Percentiles rank a stretch among this genome's conserved stretches.
Conservation (phyloP, 2,329 filamentous ascomycete species). For the Botrytis fragariae region DNA sequence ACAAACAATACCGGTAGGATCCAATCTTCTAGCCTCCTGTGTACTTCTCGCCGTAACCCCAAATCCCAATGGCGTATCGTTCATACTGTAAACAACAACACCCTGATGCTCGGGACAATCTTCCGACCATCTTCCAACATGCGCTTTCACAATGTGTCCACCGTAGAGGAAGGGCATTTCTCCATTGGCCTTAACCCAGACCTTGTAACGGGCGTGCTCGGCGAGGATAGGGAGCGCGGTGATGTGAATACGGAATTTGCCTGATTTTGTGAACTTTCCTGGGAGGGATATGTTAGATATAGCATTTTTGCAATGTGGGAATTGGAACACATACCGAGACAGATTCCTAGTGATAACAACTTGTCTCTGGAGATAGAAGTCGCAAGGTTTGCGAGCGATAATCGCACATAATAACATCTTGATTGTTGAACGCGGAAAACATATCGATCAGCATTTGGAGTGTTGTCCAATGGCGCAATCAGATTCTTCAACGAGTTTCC, state of each 20-base stretch:
- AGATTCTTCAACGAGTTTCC: constrained; percentile 82
- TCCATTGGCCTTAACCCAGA: constrained; percentile 95
- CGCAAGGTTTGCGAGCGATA: constrained; percentile 87
- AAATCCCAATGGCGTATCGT: constrained; percentile 91
- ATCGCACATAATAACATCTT: constrained; percentile 87
- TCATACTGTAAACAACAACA: constrained; percentile 86
- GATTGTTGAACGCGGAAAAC: constrained; percentile 82
- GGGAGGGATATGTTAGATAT: constrained; percentile 23
- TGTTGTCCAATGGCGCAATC: constrained; percentile 69
- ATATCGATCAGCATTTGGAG: constrained; percentile 69
- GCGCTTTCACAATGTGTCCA: constrained; percentile 80
- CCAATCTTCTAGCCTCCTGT: constrained; percentile 75
- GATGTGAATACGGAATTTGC: constrained; percentile 92
- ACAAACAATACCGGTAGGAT: constrained; percentile 84
- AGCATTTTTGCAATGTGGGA: not conserved
- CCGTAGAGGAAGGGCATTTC: constrained; percentile 98
- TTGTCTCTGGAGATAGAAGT: constrained; percentile 79
- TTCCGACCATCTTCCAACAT: constrained; percentile 76
- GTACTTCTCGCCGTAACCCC: constrained; percentile 88
- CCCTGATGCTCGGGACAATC: constrained; percentile 93
- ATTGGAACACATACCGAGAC: constrained; percentile 54
- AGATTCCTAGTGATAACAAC: constrained; percentile 84
- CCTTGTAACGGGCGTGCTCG: constrained; percentile 89
- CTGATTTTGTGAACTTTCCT: constrained; percentile 95
- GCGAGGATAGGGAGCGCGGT: constrained; percentile 83